Conservation (phyloP, 768 basidiomycete genomes). For the Coprinopsis cinerea region DNA sequence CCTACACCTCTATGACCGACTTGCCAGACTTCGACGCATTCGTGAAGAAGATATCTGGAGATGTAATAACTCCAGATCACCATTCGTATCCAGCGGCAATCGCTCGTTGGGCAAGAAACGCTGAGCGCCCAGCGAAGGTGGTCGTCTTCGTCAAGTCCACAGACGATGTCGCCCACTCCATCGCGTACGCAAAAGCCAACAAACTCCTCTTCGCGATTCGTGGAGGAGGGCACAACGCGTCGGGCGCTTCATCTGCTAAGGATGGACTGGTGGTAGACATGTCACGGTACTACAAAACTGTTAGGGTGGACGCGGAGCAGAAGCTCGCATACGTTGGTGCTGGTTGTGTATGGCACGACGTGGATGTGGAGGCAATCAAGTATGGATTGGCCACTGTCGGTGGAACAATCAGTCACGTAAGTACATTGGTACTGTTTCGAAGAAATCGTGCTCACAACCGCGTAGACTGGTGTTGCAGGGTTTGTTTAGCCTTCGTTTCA, state of each 20-base stretch:
- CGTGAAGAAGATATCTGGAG: no score
- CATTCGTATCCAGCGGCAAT: slow-evolving; percentile 31
- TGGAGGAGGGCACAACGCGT: slow-evolving; percentile 41
- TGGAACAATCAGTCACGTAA: slow-evolving; percentile 41
- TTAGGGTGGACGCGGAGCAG: slow-evolving; percentile 30
- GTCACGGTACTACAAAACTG: slow-evolving; percentile 33
- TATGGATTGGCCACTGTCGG: slow-evolving; percentile 41
- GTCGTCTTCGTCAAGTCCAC: slow-evolving; percentile 38
- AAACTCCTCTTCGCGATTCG: slow-evolving; percentile 34
- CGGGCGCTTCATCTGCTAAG: slow-evolving; percentile 37
- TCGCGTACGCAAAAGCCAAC: slow-evolving; percentile 30
- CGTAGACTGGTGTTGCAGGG: slow-evolving; percentile 47
- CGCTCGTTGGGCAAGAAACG: slow-evolving; percentile 37
- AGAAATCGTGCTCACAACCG: slow-evolving; percentile 2
- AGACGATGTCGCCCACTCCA: slow-evolving; percentile 30
- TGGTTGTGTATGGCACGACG: slow-evolving; percentile 38
- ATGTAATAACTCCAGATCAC: slow-evolving; percentile 32
- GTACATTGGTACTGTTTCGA: slow-evolving; percentile 12
- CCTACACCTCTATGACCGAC: no score
- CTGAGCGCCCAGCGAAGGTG: slow-evolving; percentile 30
- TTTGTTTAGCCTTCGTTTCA: slow-evolving; percentile 15
- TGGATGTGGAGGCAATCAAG: slow-evolving; percentile 36
- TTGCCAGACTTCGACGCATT: no score
- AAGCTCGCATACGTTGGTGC: slow-evolving; percentile 37
- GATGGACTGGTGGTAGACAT: slow-evolving; percentile 47